Evolutionary conservation across 2,329 filamentous ascomycete genomes (phyloP), one percentile per base, ranked within the genome.

Genomic region (Chaetothyriales sp.): DNA sequence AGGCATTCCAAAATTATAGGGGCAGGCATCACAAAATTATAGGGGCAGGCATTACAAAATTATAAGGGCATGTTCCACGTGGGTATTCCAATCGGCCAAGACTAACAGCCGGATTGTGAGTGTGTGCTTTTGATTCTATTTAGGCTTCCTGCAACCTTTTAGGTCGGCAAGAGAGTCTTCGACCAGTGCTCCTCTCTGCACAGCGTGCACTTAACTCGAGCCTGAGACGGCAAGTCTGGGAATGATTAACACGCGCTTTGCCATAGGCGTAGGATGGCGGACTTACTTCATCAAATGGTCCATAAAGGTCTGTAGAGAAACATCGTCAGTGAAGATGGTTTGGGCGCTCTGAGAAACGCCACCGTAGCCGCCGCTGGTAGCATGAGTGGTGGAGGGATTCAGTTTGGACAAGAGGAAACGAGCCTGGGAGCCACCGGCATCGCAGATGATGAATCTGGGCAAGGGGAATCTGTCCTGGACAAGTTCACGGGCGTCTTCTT

Each of bases 251-350:
- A 61, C 44, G 33, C 15, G 33, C 9, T 40, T 40, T 40, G 33
- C 15, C 33, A 40, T 5, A 2, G 33, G 33, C 1, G 15, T 15
- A 15, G 10, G 2, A 8, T 20, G 29, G 10, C 18, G 8, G 18
- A 76, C 83, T 71, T 76, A 89, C 87, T 98, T 98, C 92, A 98
- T 98, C 67, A 98, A 74, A 71, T 97, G 89, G 64, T 98, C 92
- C 92, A 98, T 98, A 67, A 98, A 98, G 1, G 90, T 97, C 70
- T 97, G 90, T 65, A 98, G 73, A 51, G 89, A 95, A 51, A 98
- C 92, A 68, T 98, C 92, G 64, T 98, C 92, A 0, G 92, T 98
- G 72, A 98, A 98, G 63, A 98, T 98, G 4, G 92, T 98, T 70
- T 98, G 92, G 7, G 90, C 89, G 46, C 85, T 89, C 64, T 90